These are phyloP conservation scores for Trichoderma hamatum DNA, from an alignment of 2,329 filamentous ascomycete genomes.

Conservation along the genomic window DNA sequence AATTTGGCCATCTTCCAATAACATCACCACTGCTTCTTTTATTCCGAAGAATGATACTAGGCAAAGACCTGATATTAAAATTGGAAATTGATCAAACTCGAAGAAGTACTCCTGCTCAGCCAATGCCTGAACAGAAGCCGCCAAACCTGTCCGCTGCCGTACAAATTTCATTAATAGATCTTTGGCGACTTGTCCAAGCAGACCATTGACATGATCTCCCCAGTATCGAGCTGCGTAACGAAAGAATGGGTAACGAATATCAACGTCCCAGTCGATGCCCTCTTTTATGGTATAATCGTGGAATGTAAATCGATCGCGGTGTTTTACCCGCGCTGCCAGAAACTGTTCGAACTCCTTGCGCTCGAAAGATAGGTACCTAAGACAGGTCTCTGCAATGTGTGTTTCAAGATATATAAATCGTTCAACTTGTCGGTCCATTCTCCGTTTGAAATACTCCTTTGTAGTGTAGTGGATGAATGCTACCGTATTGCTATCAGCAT, in stretches of 20 bases:
- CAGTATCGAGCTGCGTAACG: not conserved
- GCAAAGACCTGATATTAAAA: not conserved
- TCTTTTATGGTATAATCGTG: fast-evolving
- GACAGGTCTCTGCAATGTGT: not conserved
- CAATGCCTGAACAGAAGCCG: not conserved
- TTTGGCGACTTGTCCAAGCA: not conserved
- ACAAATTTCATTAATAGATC: not conserved
- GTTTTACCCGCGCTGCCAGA: not conserved
- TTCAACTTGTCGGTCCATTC: not conserved
- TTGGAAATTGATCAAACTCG: not conserved
- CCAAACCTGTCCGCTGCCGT: not conserved
- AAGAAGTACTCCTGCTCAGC: not conserved
- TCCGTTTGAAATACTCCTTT: not conserved
- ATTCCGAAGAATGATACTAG: not conserved
- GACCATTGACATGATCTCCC: not conserved
- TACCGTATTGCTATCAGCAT: not conserved
- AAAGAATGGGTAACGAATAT: not conserved
- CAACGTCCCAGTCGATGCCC: not conserved
- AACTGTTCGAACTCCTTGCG: not conserved
- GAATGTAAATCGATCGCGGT: not conserved
- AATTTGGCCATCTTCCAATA: not conserved
- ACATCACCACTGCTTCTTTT: not conserved
- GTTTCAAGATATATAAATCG: not conserved
- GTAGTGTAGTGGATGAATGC: not conserved
- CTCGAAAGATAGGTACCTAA: not conserved